A percentile compares a stretch with the other conserved stretches of the same genome.
phyloP scores from a whole-genome alignment of 768 basidiomycete species.

The Leccinum boreale region DNA sequence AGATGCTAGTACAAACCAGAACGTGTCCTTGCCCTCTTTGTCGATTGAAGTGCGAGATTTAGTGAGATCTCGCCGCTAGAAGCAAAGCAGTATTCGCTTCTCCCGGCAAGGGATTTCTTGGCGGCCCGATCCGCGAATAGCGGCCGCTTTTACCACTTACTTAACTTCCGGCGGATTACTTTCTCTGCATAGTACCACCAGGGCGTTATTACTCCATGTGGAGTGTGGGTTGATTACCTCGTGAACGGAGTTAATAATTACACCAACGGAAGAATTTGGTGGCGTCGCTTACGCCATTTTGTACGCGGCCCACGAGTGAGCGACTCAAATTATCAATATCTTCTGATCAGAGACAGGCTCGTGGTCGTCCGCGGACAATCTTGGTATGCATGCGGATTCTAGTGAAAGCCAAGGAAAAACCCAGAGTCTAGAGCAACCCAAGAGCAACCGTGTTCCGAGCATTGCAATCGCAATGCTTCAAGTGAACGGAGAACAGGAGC shows the following conservation, averaged over 20 bases:
- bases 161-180: background rate
- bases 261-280: conserved; percentile 1
- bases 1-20: background rate
- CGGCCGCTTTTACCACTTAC: background rate
- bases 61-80: conserved; percentile 1
- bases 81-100: background rate
- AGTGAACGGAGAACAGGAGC: background rate
- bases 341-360: background rate
- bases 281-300: background rate
- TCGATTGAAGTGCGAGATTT: conserved; percentile 1
- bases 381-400: background rate
- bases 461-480: conserved; percentile 5
- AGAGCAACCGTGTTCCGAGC: background rate
- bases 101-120: conserved; percentile 12
- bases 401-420: conserved; percentile 10
- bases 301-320: background rate
- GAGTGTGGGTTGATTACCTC: background rate
- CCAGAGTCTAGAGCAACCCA: conserved; percentile 4
- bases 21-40: conserved; percentile 8
- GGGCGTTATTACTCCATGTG: background rate
- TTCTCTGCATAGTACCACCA: background rate
- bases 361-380: conserved; percentile 7
- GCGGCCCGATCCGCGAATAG: conserved; percentile 13
- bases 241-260: conserved; percentile 2
- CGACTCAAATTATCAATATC: background rate